Percentiles rank a stretch among this genome's conserved stretches.
Conservation (phyloP, 805 yeast species). For the Zygosaccharomyces rouxii region DNA sequence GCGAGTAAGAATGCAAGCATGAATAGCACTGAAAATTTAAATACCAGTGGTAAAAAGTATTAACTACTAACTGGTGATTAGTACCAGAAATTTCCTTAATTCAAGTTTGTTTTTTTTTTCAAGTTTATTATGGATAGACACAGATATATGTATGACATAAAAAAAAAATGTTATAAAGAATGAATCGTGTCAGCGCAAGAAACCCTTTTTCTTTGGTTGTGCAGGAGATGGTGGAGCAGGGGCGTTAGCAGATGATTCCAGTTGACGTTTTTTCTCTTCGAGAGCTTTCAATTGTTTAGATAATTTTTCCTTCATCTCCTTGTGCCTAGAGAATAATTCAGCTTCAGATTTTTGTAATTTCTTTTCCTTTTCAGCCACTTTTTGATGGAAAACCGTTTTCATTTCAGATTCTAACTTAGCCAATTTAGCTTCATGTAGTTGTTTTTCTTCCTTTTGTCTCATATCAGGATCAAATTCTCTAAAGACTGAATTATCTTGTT, state of each 20-base stretch:
- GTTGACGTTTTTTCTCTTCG: conserved; percentile 83
- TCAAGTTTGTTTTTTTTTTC: too few species aligned
- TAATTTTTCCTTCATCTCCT: conserved; percentile 94
- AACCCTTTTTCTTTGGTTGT: conserved; percentile 72
- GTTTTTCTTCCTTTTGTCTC: conserved; percentile 90
- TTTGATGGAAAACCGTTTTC: conserved; percentile 94
- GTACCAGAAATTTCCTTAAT: too few species aligned
- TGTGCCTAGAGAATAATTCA: conserved; percentile 90
- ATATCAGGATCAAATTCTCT: conserved; percentile 89
- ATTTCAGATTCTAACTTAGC: conserved; percentile 93
- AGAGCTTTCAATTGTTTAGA: conserved; percentile 81
- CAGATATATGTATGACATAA: background rate
- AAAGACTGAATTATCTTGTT: conserved; percentile 90
- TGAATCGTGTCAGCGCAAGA: conserved; percentile 50
- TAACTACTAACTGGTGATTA: too few species aligned
- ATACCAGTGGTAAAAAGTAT: too few species aligned
- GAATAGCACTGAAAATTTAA: too few species aligned
- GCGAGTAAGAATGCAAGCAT: too few species aligned
- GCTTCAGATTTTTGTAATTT: conserved; percentile 95
- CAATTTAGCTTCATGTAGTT: conserved; percentile 87
- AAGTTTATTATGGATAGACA: background rate
- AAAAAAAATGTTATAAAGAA: background rate
- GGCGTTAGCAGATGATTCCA: conserved; percentile 45
- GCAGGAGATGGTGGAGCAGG: conserved; percentile 45
- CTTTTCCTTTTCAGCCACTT: conserved; percentile 94